Percentiles rank a stretch among this genome's conserved stretches.
Conservation (phyloP, 2,329 filamentous ascomycete genomes). For the Microcyclosporella mali region DNA sequence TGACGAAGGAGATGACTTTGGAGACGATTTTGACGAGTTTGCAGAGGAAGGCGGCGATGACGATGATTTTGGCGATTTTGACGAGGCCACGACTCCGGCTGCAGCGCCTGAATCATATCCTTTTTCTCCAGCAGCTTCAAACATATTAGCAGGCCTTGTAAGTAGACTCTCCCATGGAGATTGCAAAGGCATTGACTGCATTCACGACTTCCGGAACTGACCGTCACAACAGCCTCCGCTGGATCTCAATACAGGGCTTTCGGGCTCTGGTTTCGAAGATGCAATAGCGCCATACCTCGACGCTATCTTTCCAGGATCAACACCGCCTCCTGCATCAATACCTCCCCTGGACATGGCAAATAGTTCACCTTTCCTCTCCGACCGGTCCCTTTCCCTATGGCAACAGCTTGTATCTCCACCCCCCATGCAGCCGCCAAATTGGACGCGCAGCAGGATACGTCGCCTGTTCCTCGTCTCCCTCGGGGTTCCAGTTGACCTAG, state of each 20-base stretch:
- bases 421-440: constrained; percentile 90
- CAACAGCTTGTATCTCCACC: constrained; percentile 92
- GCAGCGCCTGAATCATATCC: constrained; percentile 7
- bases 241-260: constrained; percentile 22
- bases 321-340: constrained; percentile 21
- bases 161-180: constrained; percentile 31
- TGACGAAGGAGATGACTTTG: constrained; percentile 65
- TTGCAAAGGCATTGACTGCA: background rate
- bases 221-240: constrained; percentile 30
- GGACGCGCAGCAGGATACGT: constrained; percentile 92
- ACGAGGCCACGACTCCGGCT: constrained; percentile 33
- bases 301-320: constrained; percentile 55
- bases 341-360: constrained; percentile 25
- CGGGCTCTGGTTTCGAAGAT: constrained; percentile 52
- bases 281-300: constrained; percentile 62
- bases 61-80: constrained; percentile 49
- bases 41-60: constrained; percentile 42
- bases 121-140: constrained; percentile 12
- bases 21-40: constrained; percentile 64
- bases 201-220: constrained; percentile 6
- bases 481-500: constrained; percentile 90
- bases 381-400: constrained; percentile 86
- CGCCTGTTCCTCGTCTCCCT: constrained; percentile 92
- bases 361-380: constrained; percentile 67
- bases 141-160: constrained; percentile 43